Conservation (phyloP, 2,329 filamentous ascomycete genomes). For the Colletotrichum sp. region DNA sequence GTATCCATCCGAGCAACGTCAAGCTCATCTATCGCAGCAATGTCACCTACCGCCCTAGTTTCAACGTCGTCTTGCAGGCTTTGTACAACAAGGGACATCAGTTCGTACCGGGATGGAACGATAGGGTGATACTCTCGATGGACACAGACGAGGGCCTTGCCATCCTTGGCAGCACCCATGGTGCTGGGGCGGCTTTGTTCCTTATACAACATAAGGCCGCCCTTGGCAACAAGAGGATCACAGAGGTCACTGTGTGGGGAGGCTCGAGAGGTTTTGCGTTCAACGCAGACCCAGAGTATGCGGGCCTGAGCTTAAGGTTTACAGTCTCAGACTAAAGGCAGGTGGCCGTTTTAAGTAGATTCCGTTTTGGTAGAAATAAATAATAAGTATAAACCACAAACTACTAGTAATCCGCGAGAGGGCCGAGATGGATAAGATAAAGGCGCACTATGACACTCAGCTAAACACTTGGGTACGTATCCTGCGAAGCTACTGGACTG, state of each 20-base stretch:
- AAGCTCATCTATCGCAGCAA: not conserved
- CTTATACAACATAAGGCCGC: not conserved
- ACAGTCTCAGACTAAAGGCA: not conserved
- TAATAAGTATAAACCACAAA: too few relatives aligned
- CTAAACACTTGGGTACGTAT: too few relatives aligned
- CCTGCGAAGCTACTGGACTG: too few relatives aligned
- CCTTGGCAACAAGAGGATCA: not conserved
- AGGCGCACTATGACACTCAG: too few relatives aligned
- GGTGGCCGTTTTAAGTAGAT: not conserved
- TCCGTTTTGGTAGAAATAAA: not conserved
- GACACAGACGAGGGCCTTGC: not conserved
- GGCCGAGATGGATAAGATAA: not conserved
- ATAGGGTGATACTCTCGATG: not conserved
- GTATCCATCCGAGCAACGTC: not conserved
- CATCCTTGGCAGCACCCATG: not conserved
- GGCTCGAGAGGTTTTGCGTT: not conserved
- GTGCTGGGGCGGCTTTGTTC: not conserved
- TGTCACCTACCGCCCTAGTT: not conserved
- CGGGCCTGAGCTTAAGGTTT: not conserved
- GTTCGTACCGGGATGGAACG: not conserved
- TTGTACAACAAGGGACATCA: not conserved
- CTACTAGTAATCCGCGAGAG: not conserved
- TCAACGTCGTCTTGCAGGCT: not conserved
- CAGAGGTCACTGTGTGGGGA: not conserved
- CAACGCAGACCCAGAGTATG: not conserved